phyloP scores from a whole-genome alignment of 768 basidiomycete genomes.

The Xerocomellus chrysenteron region DNA sequence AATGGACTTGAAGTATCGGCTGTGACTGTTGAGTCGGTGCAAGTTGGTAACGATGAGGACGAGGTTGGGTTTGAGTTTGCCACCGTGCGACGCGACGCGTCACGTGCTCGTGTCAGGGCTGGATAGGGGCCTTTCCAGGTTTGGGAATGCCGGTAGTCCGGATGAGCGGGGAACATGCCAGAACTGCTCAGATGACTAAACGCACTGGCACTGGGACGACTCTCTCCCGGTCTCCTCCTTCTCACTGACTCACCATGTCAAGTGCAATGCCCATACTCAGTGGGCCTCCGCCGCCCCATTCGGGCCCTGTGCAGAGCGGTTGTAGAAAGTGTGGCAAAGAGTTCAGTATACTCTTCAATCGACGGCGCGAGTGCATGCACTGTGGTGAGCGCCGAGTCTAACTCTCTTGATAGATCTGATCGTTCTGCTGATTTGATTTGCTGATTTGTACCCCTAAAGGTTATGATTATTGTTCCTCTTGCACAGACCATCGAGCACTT shows the following conservation, averaged over 20 bases:
- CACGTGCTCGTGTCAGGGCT: constrained; percentile 22
- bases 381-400: constrained; percentile 52
- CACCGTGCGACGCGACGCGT: constrained; percentile 24
- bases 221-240: neutral
- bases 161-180: constrained; percentile 6
- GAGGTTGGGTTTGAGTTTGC: constrained; percentile 18
- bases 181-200: constrained; percentile 5
- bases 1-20: neutral
- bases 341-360: constrained; percentile 63
- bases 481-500: constrained; percentile 74
- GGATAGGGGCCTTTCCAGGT: neutral
- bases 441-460: constrained; percentile 40
- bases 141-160: constrained; percentile 19
- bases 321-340: constrained; percentile 77
- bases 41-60: neutral
- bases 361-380: constrained; percentile 68
- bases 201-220: too few relatives aligned
- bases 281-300: constrained; percentile 52
- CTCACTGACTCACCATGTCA: constrained; percentile 14
- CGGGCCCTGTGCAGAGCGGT: constrained; percentile 26
- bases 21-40: neutral
- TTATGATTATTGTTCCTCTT: constrained; percentile 68
- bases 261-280: constrained; percentile 61
- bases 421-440: neutral
- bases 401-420: neutral